These are phyloP conservation scores for Cyclotella cryptica DNA, from an alignment of 108 stramenopile genomes.

Conservation along the genomic window DNA sequence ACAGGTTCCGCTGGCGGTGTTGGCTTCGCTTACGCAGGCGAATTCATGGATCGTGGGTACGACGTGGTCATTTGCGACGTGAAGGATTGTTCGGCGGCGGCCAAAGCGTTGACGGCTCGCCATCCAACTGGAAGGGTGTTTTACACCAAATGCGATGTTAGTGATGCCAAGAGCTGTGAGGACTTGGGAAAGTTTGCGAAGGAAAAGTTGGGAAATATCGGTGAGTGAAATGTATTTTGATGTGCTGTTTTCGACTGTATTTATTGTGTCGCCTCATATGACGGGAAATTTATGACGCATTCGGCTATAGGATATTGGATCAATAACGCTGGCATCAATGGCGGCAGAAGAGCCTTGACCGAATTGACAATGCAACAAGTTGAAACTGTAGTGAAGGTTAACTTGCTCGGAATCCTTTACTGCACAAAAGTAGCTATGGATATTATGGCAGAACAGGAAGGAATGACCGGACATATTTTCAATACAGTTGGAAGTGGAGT, in stretches of 20 bases:
- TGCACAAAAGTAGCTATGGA: conserved; percentile 92
- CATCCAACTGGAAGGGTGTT: conserved; percentile 80
- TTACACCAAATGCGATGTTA: conserved; percentile 89
- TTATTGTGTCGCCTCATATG: too few species aligned
- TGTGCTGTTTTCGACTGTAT: background rate
- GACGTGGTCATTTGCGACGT: conserved; percentile 93
- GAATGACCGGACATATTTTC: conserved; percentile 88
- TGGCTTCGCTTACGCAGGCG: conserved; percentile 92
- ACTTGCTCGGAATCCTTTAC: conserved; percentile 84
- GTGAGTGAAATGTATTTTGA: background rate
- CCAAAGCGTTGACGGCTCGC: conserved; percentile 62
- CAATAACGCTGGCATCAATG: conserved; percentile 93
- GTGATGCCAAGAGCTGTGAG: conserved; percentile 65
- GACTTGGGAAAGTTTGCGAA: conserved; percentile 78
- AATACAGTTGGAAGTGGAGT: conserved; percentile 93
- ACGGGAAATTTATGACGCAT: too few species aligned
- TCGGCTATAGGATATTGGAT: conserved; percentile 73
- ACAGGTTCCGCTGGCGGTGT: conserved; percentile 89
- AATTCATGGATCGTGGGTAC: conserved; percentile 91
- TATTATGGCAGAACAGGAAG: conserved; percentile 85
- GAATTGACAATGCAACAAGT: conserved; percentile 81
- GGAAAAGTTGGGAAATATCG: conserved; percentile 84
- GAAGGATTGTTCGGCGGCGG: conserved; percentile 77
- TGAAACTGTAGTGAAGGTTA: conserved; percentile 87
- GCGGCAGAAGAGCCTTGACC: conserved; percentile 81